A percentile compares a stretch with the other conserved stretches of the same genome.
phyloP scores from a whole-genome alignment of 2,329 filamentous ascomycete genomes.

The Alternaria sp. region DNA sequence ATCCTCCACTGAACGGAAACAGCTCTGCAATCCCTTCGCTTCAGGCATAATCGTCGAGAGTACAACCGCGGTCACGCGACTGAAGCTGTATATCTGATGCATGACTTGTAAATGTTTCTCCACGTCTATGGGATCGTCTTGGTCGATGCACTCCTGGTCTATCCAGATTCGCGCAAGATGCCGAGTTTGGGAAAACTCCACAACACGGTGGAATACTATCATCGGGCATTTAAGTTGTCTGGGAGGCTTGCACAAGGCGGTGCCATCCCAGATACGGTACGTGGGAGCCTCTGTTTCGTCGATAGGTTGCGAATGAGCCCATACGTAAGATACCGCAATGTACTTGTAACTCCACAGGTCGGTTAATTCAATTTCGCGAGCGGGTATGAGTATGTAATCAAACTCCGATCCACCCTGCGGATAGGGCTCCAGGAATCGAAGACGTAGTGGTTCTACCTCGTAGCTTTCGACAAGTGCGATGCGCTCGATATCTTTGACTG shows the following conservation, averaged over 20 bases:
- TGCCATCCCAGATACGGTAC: neutral
- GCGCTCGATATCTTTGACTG: neutral
- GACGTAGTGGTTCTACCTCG: too few relatives aligned
- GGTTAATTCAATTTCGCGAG: neutral
- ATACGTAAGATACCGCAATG: neutral
- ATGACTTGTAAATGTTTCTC: neutral
- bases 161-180: neutral
- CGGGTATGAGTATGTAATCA: neutral
- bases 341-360: neutral
- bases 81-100: neutral
- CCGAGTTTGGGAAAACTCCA: neutral
- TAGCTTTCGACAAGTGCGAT: neutral
- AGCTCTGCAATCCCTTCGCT: too few relatives aligned
- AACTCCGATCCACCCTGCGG: rapidly evolving
- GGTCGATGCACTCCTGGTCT: neutral
- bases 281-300: too few relatives aligned
- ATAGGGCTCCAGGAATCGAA: neutral
- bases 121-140: neutral
- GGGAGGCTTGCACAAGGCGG: rapidly evolving
- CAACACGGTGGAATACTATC: neutral
- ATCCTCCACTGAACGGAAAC: too few relatives aligned
- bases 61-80: neutral
- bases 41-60: too few relatives aligned
- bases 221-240: neutral
- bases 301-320: neutral